Evolutionary conservation across 2,329 filamentous ascomycete genomes (phyloP).

Genomic region (Phaeosphaeriaceae sp.): DNA sequence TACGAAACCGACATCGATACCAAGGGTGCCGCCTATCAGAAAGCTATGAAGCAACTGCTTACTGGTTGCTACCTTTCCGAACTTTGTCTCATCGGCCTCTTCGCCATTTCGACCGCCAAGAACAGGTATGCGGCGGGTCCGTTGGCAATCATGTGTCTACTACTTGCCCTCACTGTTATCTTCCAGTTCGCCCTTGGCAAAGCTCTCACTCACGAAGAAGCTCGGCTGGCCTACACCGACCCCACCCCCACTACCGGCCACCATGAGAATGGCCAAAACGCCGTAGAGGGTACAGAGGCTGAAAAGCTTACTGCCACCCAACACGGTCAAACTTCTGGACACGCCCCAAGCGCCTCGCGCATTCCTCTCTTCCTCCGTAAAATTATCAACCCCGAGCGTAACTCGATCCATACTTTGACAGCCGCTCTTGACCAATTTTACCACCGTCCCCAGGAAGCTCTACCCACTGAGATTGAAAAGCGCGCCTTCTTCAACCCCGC

Average conservation of each 20-base stretch:
- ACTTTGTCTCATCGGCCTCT: conserved; percentile 56
- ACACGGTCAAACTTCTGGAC: conserved; percentile 13
- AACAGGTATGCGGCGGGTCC: conserved; percentile 47
- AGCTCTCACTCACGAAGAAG: conserved; percentile 40
- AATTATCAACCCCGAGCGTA: conserved; percentile 44
- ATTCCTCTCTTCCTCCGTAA: conserved; percentile 42
- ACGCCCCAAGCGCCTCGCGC: conserved; percentile 31
- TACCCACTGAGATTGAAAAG: conserved; percentile 44
- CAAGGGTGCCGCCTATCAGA: conserved; percentile 54
- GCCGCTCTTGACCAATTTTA: conserved; percentile 42
- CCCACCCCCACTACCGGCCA: conserved; percentile 23
- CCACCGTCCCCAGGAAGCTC: conserved; percentile 38
- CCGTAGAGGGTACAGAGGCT: not conserved
- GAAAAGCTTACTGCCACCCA: conserved; percentile 20
- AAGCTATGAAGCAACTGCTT: conserved; percentile 55
- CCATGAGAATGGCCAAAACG: conserved; percentile 29
- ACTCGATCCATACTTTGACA: conserved; percentile 37
- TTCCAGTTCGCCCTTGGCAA: conserved; percentile 48
- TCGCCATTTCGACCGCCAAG: conserved; percentile 50
- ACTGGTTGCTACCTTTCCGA: conserved; percentile 57
- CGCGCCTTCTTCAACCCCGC: conserved; percentile 55
- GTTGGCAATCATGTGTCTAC: conserved; percentile 51
- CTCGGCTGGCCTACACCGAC: conserved; percentile 38
- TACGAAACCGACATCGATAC: conserved; percentile 56
- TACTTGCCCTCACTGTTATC: conserved; percentile 49